Conservation (phyloP, 2,329 filamentous ascomycete species). For the Bipolaris cookei region DNA sequence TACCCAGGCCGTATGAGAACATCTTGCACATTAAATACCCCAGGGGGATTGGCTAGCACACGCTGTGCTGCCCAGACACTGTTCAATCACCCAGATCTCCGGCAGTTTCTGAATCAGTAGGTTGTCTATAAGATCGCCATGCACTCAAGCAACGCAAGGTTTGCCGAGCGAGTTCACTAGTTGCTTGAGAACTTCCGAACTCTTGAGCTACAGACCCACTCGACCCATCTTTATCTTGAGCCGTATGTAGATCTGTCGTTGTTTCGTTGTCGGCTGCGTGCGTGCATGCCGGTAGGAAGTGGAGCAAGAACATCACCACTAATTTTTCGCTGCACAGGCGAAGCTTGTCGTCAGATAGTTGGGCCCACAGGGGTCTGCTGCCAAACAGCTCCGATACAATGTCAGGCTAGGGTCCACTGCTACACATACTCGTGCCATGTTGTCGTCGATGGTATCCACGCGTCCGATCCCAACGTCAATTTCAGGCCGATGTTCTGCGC, state of each 20-base stretch:
- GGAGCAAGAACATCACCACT: not conserved
- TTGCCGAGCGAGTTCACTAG: conserved; percentile 1
- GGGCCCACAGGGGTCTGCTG: conserved; percentile 9
- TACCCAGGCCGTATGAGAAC: not conserved
- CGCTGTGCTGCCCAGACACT: not conserved
- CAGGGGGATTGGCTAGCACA: not conserved
- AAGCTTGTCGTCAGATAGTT: conserved; percentile 17
- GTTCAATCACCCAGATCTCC: not conserved
- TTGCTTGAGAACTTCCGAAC: conserved; percentile 2
- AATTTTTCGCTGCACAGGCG: conserved; percentile 12
- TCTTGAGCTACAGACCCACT: conserved; percentile 3
- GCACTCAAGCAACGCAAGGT: conserved; percentile 2
- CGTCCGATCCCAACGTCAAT: conserved; percentile 12
- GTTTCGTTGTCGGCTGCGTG: conserved; percentile 8
- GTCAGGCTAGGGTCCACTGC: conserved; percentile 15
- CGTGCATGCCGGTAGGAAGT: conserved; percentile 7
- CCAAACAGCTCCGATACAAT: conserved; percentile 6
- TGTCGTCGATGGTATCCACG: conserved; percentile 14
- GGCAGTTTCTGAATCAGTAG: not conserved
- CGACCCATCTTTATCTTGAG: conserved; percentile 11
- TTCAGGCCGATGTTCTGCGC: conserved; percentile 7
- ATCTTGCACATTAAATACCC: not conserved
- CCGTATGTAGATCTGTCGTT: conserved; percentile 12
- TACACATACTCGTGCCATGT: not conserved
- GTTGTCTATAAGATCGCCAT: not conserved